Base-by-base conservation (phyloP, 2,329 filamentous ascomycete species). In the Zasmidium citrigriseum region DNA sequence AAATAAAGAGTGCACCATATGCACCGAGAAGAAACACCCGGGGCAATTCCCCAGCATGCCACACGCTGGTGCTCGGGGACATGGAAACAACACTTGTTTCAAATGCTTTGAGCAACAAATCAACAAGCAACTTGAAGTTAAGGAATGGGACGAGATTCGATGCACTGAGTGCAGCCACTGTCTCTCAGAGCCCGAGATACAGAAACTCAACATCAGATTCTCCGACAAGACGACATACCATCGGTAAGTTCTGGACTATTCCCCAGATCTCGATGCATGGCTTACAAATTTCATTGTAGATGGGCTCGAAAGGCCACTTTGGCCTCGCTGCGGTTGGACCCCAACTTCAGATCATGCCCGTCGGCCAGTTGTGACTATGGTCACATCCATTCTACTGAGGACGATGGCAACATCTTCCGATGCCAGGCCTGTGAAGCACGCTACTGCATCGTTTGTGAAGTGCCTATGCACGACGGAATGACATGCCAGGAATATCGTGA, bases 111-210 rank as follows among this genome's bases (percentile, higher is more conserved):
- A 58, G 25, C 25, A 54, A 11, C 58, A 67, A 18, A 46, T 67
- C 11, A 7, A 55, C 3, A 21, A 54, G 2, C 47, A 61, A 46
- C 29, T 64, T 14, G 51, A 62, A 2, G 52, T 14, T 44, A 64
- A 56, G 45, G 48, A 20, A 1, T 49, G 50, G 24, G 58, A 63
- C 12, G 34, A 44, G 4, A 38, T 65, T 12, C 38, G 18, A 4
- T 67, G 64, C 38, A 52, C 59, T n/a, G 49, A 65, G 22, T 67
- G 64, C 49, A 25, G 29, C 2, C 50, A 61, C 21, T 14, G 27
- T 12, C 63, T 67, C 10, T 41, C 54, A 4, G 48, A 55, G 23
- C 10, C 49, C 0, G 61, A 64, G 25, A 57, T 67, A 29, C 45
- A 54, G 12, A 57, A 51, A 41, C 54, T 67, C 11, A 58, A 46